Base-by-base conservation (phyloP, 2,329 filamentous ascomycete genomes). In the Alternaria longipes region DNA sequence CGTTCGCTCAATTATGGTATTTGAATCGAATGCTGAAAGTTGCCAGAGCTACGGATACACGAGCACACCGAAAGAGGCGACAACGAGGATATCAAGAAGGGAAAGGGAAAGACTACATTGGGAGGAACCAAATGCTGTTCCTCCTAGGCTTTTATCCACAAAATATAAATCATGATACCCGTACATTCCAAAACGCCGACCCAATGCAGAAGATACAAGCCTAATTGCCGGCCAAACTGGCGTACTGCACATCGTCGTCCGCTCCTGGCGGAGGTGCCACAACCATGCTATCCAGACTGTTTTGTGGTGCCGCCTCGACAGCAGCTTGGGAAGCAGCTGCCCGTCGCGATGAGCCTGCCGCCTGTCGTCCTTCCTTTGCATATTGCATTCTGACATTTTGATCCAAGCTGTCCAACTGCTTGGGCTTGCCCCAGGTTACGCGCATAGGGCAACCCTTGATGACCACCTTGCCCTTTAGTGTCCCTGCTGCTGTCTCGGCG, bases 351-450 rank as follows among this genome's bases (percentile, higher is more conserved):
- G 71, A 59, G 4, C 74, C 72, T 1, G 68, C 71, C 7, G 65
- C 69, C 50, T 74, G 69, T 54, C 91, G 83, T 3, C 91, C 94
- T 72, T 96, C 93, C 36, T 89, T 87, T 22, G 94, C 89, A 83
- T 97, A 93, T 73, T 91, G 87, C 67, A 90, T 85, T 44, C 94
- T 87, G 77, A 97, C 87, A 56, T 97, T 93, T 63, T 90, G 90
- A 65, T 97, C 92, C 89, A 98, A 91, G 24, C 88, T 96, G 58
- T 97, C 95, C 57, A 99, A 85, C 1, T 94, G 91, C 82, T 93
- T 95, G 16, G 96, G 94, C 75, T 91, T 90, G 16, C 94, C 94
- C 95, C 95, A 99, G 65, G 93, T 90, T 18, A 99, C 89, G 32
- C 94, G 85, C 62, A 99, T 80, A 0, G 95, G 95, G 71, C 94